Evolutionary conservation across 2,329 filamentous ascomycete species (phyloP).

Genomic region (Plenodomus biglobosus): DNA sequence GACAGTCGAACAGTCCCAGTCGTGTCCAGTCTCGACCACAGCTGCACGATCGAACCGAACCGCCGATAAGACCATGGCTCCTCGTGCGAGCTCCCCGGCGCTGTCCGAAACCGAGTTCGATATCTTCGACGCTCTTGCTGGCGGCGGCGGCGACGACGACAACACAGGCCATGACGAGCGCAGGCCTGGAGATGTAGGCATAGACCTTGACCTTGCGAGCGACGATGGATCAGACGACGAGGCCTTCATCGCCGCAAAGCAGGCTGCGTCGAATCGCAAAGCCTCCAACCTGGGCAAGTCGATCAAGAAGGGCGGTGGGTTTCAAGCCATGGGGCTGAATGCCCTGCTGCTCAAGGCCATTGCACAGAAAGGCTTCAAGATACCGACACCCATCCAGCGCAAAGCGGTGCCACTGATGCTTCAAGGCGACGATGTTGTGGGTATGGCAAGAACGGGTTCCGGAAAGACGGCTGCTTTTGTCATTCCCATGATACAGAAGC

Average conservation of each 20-base stretch:
- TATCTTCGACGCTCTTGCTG: constrained; percentile 77
- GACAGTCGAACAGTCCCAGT: no score
- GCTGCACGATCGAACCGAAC: constrained; percentile 4
- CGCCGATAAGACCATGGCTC: constrained; percentile 59
- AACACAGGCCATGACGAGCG: constrained; percentile 47
- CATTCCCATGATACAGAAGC: constrained; percentile 94
- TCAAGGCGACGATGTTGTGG: constrained; percentile 92
- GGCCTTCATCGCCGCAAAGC: constrained; percentile 85
- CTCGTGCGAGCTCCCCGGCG: constrained; percentile 75
- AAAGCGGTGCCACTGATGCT: constrained; percentile 93
- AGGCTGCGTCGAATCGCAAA: constrained; percentile 87
- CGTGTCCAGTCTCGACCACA: no score
- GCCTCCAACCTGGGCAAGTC: constrained; percentile 75
- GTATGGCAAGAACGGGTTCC: constrained; percentile 97
- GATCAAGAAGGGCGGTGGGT: constrained; percentile 93
- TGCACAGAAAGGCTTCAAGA: constrained; percentile 87
- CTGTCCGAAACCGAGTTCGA: constrained; percentile 89
- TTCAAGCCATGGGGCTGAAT: constrained; percentile 92
- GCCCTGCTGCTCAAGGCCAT: constrained; percentile 86
- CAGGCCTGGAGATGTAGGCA: constrained; percentile 39
- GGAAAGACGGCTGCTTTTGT: constrained; percentile 98
- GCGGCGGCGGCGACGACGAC: constrained; percentile 60
- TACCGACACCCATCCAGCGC: constrained; percentile 95
- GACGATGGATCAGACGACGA: constrained; percentile 69
- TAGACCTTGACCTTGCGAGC: constrained; percentile 48